Percentiles rank a stretch among this genome's conserved stretches.
phyloP scores from a whole-genome alignment of 768 basidiomycete genomes.

The Exsudoporus frostii region DNA sequence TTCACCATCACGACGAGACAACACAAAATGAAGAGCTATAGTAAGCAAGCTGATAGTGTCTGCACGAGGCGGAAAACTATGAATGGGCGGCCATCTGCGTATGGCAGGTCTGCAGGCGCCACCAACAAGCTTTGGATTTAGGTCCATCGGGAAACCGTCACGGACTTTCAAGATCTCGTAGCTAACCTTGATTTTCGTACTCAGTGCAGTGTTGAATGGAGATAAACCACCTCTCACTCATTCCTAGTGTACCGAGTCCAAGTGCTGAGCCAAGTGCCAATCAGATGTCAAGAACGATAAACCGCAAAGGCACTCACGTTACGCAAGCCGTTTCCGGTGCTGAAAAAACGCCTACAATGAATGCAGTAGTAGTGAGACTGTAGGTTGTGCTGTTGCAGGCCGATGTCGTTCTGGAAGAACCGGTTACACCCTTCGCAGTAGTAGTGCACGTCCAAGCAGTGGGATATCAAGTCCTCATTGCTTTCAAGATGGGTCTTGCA shows the following conservation, averaged over 20 bases:
- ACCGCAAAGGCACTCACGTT: conserved; percentile 1
- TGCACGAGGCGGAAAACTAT: conserved; percentile 14
- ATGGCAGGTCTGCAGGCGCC: conserved; percentile 10
- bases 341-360: conserved; percentile 44
- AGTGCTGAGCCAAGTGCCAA: conserved; percentile 36
- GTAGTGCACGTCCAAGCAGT: conserved; percentile 39
- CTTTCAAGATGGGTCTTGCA: conserved; percentile 46
- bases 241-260: too few relatives aligned
- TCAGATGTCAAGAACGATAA: not conserved
- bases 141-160: conserved; percentile 12
- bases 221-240: too few relatives aligned
- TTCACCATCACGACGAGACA: conserved; percentile 14
- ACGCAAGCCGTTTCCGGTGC: conserved; percentile 15
- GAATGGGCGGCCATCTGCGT: conserved; percentile 22
- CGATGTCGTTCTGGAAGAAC: conserved; percentile 39
- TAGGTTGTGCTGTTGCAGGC: conserved; percentile 47
- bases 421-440: conserved; percentile 43
- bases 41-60: not conserved
- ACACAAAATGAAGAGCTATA: conserved; percentile 10
- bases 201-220: too few relatives aligned
- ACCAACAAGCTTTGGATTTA: conserved; percentile 10
- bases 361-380: conserved; percentile 45
- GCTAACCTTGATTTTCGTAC: conserved; percentile 15
- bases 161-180: conserved; percentile 23
- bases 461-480: conserved; percentile 34